Percentiles rank a stretch among this genome's conserved stretches.
These are phyloP conservation scores for Thermothelomyces thermophilus DNA, from an alignment of 2,329 filamentous ascomycete species.

Conservation along the genomic window DNA sequence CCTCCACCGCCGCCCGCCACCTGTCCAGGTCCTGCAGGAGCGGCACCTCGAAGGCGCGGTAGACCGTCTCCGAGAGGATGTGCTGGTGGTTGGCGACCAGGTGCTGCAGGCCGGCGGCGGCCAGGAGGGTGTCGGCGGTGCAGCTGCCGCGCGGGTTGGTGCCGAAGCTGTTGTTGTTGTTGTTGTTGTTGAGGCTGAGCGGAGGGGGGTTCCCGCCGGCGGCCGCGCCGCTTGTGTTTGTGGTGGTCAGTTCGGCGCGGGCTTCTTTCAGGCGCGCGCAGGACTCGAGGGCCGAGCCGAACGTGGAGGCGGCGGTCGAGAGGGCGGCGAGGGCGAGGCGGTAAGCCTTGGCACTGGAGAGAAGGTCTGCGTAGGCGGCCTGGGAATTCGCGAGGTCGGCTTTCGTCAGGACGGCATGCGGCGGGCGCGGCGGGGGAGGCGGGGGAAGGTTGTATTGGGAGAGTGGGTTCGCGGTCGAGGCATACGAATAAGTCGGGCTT, in stretches of 20 bases:
- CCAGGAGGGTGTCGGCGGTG: conserved; percentile 57
- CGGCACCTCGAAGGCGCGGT: conserved; percentile 61
- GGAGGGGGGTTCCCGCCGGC: background rate
- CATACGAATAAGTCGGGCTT: conserved; percentile 58
- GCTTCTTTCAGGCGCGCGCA: conserved; percentile 64
- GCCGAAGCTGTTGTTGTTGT: conserved; percentile 42
- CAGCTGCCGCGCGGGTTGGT: conserved; percentile 39
- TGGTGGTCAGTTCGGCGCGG: conserved; percentile 50
- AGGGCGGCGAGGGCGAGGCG: conserved; percentile 55
- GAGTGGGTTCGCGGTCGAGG: conserved; percentile 55
- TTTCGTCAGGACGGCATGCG: conserved; percentile 55
- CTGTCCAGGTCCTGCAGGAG: conserved; percentile 62
- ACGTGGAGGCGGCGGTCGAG: conserved; percentile 55
- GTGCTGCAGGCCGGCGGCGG: conserved; percentile 59
- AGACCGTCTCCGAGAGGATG: conserved; percentile 62
- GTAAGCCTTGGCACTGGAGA: conserved; percentile 57
- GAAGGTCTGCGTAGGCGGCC: conserved; percentile 54
- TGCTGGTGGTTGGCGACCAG: conserved; percentile 64
- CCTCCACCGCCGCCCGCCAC: conserved; percentile 57
- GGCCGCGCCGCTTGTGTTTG: conserved; percentile 31
- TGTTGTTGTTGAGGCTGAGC: background rate
- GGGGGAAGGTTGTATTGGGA: conserved; percentile 53
- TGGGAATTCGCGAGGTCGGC: conserved; percentile 58
- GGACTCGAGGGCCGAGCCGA: conserved; percentile 58
- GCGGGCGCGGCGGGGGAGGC: conserved; percentile 53